These are phyloP conservation scores for Tanacetum coccineum DNA, from an alignment of 129 eudicot species.

Conservation along the genomic window DNA sequence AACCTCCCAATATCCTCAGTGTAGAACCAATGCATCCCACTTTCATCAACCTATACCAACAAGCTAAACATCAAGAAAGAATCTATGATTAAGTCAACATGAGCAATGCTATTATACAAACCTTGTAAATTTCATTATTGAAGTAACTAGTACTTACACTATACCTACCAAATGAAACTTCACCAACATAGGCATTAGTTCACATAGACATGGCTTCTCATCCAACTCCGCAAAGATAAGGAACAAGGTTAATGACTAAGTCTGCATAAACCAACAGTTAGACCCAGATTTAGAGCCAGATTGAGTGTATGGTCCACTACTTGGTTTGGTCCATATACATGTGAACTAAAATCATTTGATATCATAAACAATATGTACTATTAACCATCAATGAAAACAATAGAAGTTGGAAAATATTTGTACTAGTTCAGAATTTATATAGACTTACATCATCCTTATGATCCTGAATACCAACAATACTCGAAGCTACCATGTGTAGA, in stretches of 20 bases:
- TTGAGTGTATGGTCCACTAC: constrained; percentile 71
- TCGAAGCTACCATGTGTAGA: constrained; percentile 56
- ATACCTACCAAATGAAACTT: constrained; percentile 77
- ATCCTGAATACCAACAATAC: constrained; percentile 39
- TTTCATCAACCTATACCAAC: constrained; percentile 72
- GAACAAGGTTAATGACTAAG: constrained; percentile 17
- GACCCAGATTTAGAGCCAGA: constrained; percentile 18
- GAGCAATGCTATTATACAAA: constrained; percentile 12
- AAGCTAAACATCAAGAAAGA: background rate
- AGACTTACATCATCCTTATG: constrained; percentile 53
- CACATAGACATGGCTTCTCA: no score
- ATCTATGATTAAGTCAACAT: constrained; percentile 1
- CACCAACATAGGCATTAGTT: no score
- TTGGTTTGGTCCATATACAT: constrained; percentile 79
- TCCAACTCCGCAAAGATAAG: no score
- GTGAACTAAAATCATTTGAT: constrained; percentile 49
- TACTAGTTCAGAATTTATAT: constrained; percentile 1
- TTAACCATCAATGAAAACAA: constrained; percentile 5
- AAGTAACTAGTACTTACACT: constrained; percentile 87
- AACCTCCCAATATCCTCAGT: constrained; percentile 92
- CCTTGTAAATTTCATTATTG: constrained; percentile 87
- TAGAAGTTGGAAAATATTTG: background rate
- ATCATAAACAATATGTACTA: constrained; percentile 21
- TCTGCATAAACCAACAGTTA: constrained; percentile 2
- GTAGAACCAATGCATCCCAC: constrained; percentile 93